Conservation (phyloP, 2,329 filamentous ascomycete genomes). For the Sarocladiaceae sp. region DNA sequence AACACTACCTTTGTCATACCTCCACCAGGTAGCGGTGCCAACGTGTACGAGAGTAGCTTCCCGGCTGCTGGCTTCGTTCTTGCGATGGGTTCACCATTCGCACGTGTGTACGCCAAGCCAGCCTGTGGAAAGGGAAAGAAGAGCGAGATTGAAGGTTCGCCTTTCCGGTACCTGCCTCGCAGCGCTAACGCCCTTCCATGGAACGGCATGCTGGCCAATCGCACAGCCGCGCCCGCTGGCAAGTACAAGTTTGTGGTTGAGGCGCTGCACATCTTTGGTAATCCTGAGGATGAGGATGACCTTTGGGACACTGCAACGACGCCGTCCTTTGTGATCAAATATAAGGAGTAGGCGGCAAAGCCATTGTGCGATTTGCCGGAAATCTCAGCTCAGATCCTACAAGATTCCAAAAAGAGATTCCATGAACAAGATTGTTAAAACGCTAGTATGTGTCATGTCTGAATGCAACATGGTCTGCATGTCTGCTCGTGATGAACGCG, state of each 20-base stretch:
- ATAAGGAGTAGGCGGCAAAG: conserved; percentile 20
- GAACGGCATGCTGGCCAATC: conserved; percentile 41
- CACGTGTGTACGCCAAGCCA: conserved; percentile 20
- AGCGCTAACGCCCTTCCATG: conserved; percentile 25
- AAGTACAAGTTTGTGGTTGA: conserved; percentile 42
- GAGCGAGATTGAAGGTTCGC: conserved; percentile 38
- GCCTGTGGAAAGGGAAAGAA: no score
- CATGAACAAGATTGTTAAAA: no score
- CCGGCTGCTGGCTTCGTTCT: conserved; percentile 33
- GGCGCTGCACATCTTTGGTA: conserved; percentile 45
- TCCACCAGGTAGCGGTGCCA: conserved; percentile 27
- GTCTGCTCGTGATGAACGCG: no score
- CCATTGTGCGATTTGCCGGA: no score
- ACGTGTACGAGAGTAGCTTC: conserved; percentile 20
- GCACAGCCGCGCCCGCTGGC: conserved; percentile 41
- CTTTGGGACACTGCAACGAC: conserved; percentile 43
- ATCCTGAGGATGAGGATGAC: conserved; percentile 28
- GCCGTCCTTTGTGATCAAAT: conserved; percentile 37
- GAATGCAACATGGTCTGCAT: no score
- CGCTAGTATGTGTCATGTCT: no score
- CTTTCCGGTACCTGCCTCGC: conserved; percentile 26
- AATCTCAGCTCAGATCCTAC: not conserved
- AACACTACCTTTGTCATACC: conserved; percentile 37
- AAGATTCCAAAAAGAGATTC: no score
- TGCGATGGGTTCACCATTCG: conserved; percentile 4